Percentiles rank a stretch among this genome's conserved stretches.
These are phyloP conservation scores for Picochlorum sp. DNA, from an alignment of 139 green algal species.

Conservation along the genomic window DNA sequence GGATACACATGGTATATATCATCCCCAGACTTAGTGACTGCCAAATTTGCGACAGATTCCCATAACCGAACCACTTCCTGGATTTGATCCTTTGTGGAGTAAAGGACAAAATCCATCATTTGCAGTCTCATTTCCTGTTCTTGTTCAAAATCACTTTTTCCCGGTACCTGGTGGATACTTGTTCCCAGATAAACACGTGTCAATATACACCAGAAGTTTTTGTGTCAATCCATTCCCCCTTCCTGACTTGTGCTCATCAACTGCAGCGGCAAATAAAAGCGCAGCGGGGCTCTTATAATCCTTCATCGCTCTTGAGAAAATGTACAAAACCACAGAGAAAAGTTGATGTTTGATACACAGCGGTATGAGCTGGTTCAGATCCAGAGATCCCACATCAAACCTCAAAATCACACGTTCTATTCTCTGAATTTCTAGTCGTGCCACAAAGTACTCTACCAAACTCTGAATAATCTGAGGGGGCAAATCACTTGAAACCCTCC, in stretches of 20 bases:
- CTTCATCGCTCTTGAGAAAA: conserved; percentile 60
- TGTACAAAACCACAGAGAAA: conserved; percentile 59
- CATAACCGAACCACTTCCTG: conserved; percentile 22
- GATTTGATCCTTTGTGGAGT: conserved; percentile 13
- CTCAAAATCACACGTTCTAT: conserved; percentile 81
- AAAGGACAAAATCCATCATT: conserved; percentile 34
- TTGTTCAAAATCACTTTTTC: neutral
- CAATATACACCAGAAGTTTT: conserved; percentile 56
- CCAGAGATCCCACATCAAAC: conserved; percentile 72
- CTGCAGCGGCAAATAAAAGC: conserved; percentile 61
- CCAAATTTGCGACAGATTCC: conserved; percentile 16
- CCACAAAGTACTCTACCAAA: conserved; percentile 68
- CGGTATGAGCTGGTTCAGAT: conserved; percentile 65
- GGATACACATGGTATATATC: neutral
- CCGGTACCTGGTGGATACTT: conserved; percentile 32
- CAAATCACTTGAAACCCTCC: conserved; percentile 18
- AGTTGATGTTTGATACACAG: conserved; percentile 69
- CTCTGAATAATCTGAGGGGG: conserved; percentile 66
- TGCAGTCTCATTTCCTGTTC: conserved; percentile 20
- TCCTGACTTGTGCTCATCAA: conserved; percentile 6
- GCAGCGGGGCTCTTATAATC: conserved; percentile 70
- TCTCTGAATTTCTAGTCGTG: conserved; percentile 28
- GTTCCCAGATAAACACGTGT: conserved; percentile 33
- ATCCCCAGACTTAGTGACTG: neutral
- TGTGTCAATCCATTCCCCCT: neutral